These are phyloP conservation scores for Trichosporon inkin DNA, from an alignment of 1,284 basidiomycete species.

Conservation along the genomic window DNA sequence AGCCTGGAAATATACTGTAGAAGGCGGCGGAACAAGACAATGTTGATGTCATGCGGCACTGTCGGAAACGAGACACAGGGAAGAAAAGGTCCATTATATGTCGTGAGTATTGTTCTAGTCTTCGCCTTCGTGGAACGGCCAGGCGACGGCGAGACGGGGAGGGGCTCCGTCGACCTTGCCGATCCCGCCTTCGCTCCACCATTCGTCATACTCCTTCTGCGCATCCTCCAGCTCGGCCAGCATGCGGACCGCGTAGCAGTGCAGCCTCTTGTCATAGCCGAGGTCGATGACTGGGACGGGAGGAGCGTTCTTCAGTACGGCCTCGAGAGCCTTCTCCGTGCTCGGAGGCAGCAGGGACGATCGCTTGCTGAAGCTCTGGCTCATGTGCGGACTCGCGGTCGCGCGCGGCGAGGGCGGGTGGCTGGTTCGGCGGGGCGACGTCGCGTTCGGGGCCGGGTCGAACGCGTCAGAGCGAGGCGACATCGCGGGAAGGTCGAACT, in stretches of 20 bases:
- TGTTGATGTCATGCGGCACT: no score
- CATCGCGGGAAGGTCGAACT: constrained; percentile 49
- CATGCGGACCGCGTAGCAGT: constrained; percentile 53
- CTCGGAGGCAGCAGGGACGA: constrained; percentile 47
- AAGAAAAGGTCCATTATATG: no score
- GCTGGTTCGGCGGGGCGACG: constrained; percentile 25
- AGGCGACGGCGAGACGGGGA: constrained; percentile 50
- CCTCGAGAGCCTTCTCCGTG: constrained; percentile 44
- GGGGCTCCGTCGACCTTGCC: constrained; percentile 48
- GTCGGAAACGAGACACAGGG: no score
- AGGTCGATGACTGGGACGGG: constrained; percentile 6
- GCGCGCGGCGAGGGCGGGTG: constrained; percentile 37
- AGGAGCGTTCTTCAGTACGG: constrained; percentile 19
- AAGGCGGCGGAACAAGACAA: no score
- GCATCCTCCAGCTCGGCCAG: constrained; percentile 54
- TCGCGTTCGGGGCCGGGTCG: constrained; percentile 28
- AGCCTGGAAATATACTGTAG: neutral
- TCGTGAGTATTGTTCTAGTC: constrained; percentile 26
- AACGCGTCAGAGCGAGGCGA: constrained; percentile 50
- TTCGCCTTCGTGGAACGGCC: constrained; percentile 51
- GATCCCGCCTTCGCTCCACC: constrained; percentile 50
- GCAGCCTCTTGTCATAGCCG: constrained; percentile 44
- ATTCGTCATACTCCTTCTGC: constrained; percentile 52
- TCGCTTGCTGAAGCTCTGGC: constrained; percentile 47
- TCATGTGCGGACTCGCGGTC: constrained; percentile 47